These are phyloP conservation scores for Juglanconis juglandina DNA, from an alignment of 2,329 filamentous ascomycete species.

Conservation along the genomic window DNA sequence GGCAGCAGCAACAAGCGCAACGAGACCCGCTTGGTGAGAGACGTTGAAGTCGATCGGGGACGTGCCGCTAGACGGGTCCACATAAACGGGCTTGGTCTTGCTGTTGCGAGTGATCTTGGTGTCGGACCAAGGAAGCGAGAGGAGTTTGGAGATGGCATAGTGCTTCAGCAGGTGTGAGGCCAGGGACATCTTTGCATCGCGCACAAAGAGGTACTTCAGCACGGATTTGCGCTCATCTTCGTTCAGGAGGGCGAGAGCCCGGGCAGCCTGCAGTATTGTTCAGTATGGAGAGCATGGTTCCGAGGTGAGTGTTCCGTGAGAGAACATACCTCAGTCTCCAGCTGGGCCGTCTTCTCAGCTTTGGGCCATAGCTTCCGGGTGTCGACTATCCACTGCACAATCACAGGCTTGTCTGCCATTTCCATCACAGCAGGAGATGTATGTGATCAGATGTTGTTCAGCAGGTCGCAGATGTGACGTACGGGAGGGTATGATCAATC, in stretches of 20 bases:
- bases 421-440: slow-evolving; percentile 10
- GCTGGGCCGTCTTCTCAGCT: slow-evolving; percentile 45
- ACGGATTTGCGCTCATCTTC: slow-evolving; percentile 54
- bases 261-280: slow-evolving; percentile 43
- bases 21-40: slow-evolving; percentile 73
- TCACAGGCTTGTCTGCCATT: slow-evolving; percentile 27
- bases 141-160: slow-evolving; percentile 58
- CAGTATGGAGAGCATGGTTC: not conserved
- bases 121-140: slow-evolving; percentile 57
- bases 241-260: slow-evolving; percentile 50
- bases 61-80: slow-evolving; percentile 43
- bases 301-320: not conserved
- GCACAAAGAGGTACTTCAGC: slow-evolving; percentile 61
- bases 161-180: slow-evolving; percentile 73
- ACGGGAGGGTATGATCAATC: too few relatives aligned
- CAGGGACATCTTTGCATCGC: slow-evolving; percentile 72
- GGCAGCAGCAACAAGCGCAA: slow-evolving; percentile 50
- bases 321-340: slow-evolving; percentile 41
- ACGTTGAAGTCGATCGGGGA: slow-evolving; percentile 67
- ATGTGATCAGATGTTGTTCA: slow-evolving; percentile 7
- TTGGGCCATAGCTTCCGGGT: slow-evolving; percentile 57
- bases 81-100: slow-evolving; percentile 52
- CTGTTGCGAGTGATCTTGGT: slow-evolving; percentile 55
- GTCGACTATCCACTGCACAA: slow-evolving; percentile 62
- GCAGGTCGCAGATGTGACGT: not conserved